phyloP scores from a whole-genome alignment of 2,329 filamentous ascomycete genomes.

The Nemania abortiva region DNA sequence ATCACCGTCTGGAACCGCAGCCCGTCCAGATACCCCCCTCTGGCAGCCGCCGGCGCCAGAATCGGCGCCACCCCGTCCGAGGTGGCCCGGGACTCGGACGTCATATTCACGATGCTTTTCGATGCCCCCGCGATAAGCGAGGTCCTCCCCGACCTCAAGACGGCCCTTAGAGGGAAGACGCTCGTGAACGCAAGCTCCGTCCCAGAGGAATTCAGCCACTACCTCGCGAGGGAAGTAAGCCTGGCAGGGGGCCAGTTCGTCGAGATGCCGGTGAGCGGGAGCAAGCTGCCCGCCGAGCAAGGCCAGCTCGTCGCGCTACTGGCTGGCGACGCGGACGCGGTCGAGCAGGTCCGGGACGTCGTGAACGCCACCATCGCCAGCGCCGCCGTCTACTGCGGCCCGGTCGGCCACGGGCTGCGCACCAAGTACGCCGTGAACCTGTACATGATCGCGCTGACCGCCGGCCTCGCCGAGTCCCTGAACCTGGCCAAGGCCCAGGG shows the following conservation, averaged over 20 bases:
- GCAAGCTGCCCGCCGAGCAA: conserved; percentile 51
- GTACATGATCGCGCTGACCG: conserved; percentile 50
- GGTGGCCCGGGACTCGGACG: conserved; percentile 47
- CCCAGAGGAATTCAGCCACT: conserved; percentile 45
- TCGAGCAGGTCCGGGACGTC: conserved; percentile 44
- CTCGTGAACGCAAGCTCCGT: conserved; percentile 52
- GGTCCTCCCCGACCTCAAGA: conserved; percentile 44
- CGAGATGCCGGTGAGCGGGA: conserved; percentile 55
- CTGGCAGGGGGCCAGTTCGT: conserved; percentile 49
- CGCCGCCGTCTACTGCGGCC: conserved; percentile 52
- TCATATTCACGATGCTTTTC: conserved; percentile 52
- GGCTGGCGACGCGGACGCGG: conserved; percentile 47
- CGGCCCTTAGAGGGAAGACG: conserved; percentile 49
- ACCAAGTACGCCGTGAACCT: conserved; percentile 53
- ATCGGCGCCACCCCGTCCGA: conserved; percentile 45
- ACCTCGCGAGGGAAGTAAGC: conserved; percentile 42
- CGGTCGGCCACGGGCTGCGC: conserved; percentile 49
- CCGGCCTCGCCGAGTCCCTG: conserved; percentile 52
- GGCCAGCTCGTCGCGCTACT: conserved; percentile 53
- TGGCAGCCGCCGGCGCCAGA: conserved; percentile 42
- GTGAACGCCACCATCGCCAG: conserved; percentile 46
- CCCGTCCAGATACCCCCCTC: conserved; percentile 44
- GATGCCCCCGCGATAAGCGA: conserved; percentile 46
- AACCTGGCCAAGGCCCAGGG: conserved; percentile 51
- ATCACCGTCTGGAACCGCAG: conserved; percentile 52